Base-by-base conservation (phyloP, 108 stramenopile genomes). In the Cylindrotheca closterium region DNA sequence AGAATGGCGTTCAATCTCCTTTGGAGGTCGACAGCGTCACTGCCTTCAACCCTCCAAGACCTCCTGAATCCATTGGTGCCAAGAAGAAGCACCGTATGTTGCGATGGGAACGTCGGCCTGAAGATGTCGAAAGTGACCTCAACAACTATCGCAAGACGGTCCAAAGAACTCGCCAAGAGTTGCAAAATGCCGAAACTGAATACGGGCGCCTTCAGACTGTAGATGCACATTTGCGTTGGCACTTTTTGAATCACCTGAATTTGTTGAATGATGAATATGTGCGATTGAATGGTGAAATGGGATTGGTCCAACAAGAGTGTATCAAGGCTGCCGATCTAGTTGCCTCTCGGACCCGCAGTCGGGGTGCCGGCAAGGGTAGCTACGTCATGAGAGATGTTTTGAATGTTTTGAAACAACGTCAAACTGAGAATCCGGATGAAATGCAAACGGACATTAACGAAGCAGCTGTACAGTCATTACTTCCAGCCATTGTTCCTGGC, bases 1-100 rank as follows among this genome's bases (percentile, higher is more conserved):
- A 47, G 23, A 58, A n/a, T 22, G 50, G 27, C 24, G 55, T 71
- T 21, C 66, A 68, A n/a, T 78, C 81, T 5, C 83, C 86, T 8
- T 69, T 73, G 23, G 30, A 74, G 15, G 86, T 94, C 5, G 93
- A 89, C 47, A 74, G 80, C 17, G 58, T 86, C 25, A 82, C 82
- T 15, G 80, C 88, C 28, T 91, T 91, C 61, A 85, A 91, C 67
- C 93, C 93, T 17, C 93, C 93, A 7, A 80, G 88, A 33, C 89
- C 86, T 51, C 93, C 90, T n/a, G 89, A 94, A 63, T 91, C 89
- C 1, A 75, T 80, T 23, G 85, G 82, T 0, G 31, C 75, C 32
- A 94, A 94, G 61, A 89, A 89, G 54, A 84, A 82, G 52, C 83
- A 88, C 65, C 74, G 93, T 31, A 68, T 94, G 77, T 66, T 78